Conservation (phyloP, 1,139 yeast species). For the Yamadazyma atmosphaerica region DNA sequence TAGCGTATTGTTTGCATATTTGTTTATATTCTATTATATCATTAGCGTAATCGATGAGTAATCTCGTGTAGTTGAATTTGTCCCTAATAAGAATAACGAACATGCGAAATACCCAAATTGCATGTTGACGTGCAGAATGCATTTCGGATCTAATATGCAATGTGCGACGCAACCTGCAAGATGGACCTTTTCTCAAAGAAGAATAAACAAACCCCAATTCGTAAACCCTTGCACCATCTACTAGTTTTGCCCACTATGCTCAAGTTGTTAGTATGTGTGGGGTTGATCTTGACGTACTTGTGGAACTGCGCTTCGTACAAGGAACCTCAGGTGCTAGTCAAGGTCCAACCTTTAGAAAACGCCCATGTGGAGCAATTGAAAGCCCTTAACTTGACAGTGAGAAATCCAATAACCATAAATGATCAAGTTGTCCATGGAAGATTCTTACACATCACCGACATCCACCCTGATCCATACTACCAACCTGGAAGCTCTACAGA, state of each 20-base stretch:
- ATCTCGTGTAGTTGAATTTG: too few relatives aligned
- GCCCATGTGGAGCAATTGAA: slow-evolving; percentile 8
- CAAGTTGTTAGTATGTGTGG: slow-evolving; percentile 7
- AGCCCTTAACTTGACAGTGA: slow-evolving; percentile 28
- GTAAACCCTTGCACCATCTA: not conserved
- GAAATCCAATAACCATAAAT: slow-evolving; percentile 31
- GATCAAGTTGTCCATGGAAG: slow-evolving; percentile 56
- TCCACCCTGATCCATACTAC: slow-evolving; percentile 82
- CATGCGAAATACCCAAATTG: too few relatives aligned
- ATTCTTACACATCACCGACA: slow-evolving; percentile 80
- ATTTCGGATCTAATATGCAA: too few relatives aligned
- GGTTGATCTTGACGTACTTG: slow-evolving; percentile 9
- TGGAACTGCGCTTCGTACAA: slow-evolving; percentile 11
- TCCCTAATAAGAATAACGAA: too few relatives aligned
- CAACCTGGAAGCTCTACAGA: slow-evolving; percentile 50
- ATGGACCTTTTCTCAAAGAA: too few relatives aligned
- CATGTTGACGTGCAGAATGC: too few relatives aligned
- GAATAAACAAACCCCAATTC: not conserved
- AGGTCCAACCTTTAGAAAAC: slow-evolving; percentile 8
- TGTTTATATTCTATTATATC: not conserved
- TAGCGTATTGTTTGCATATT: not conserved
- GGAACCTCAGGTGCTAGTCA: slow-evolving; percentile 4
- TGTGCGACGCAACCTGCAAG: too few relatives aligned
- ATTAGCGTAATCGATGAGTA: not conserved
- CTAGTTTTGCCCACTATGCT: slow-evolving; percentile 7